Conservation (phyloP, 495 filamentous ascomycete species). For the Lindgomyces ingoldianus region DNA sequence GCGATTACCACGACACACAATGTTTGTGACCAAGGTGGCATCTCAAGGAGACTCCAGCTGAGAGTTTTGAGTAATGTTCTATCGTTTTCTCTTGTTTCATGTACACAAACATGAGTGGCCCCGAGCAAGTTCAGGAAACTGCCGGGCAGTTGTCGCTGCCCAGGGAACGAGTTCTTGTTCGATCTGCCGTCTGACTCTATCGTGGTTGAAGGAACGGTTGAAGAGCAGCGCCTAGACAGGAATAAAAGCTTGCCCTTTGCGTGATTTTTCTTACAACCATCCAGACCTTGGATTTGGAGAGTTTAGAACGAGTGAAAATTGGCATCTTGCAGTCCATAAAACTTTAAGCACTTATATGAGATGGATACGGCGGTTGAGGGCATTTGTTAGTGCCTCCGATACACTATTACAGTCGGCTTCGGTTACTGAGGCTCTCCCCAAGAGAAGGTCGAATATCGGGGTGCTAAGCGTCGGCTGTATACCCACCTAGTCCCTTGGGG, state of each 20-base stretch:
- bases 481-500: neutral
- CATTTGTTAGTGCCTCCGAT: neutral
- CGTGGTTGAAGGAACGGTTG: neutral
- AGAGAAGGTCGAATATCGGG: constrained; percentile 18
- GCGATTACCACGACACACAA: too few species aligned
- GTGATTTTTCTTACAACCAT: too few species aligned
- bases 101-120: constrained; percentile 2
- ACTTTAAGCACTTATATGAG: too few species aligned
- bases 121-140: constrained; percentile 5
- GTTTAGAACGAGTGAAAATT: too few species aligned
- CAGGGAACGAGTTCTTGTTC: neutral
- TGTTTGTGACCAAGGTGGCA: too few species aligned
- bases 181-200: neutral
- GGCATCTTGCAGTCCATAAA: too few species aligned
- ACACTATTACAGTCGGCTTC: neutral
- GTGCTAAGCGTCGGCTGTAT: neutral
- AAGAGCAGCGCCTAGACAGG: neutral
- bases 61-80: too few species aligned
- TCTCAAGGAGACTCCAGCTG: too few species aligned
- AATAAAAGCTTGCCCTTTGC: neutral
- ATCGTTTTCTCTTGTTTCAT: constrained; percentile 6
- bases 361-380: neutral
- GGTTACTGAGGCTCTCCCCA: neutral
- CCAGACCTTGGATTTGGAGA: too few species aligned
- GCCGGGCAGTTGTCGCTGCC: neutral